A percentile compares a stretch with the other conserved stretches of the same genome.
phyloP scores from a whole-genome alignment of 2,329 filamentous ascomycete species.

The Scedosporium dehoogii region DNA sequence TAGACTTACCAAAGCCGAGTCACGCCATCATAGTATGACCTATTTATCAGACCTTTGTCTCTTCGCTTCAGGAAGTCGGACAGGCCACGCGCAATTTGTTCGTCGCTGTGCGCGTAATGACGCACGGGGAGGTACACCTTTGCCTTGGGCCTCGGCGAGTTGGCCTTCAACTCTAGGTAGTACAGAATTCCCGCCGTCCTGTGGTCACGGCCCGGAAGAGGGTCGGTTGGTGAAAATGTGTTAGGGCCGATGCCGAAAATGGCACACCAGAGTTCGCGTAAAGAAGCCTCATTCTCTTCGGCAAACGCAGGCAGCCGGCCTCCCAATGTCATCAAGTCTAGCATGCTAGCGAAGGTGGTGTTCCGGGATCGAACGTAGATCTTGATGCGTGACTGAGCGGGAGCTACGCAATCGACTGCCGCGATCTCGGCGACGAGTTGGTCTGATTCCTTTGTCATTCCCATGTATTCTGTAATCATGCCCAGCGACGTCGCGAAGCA shows the following conservation, averaged over 20 bases:
- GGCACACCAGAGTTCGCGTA: no score
- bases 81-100: slow-evolving; percentile 7
- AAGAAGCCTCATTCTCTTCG: neutral
- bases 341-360: neutral
- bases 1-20: no score
- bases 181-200: neutral
- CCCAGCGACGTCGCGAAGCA: no score
- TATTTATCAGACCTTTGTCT: no score
- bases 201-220: neutral
- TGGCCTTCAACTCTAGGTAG: neutral
- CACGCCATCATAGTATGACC: no score
- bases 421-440: neutral
- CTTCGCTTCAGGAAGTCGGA: neutral
- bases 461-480: no score
- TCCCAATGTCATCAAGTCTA: neutral
- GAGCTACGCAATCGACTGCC: neutral
- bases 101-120: slow-evolving; percentile 18
- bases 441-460: neutral
- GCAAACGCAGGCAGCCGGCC: neutral
- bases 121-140: slow-evolving; percentile 25
- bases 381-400: neutral
- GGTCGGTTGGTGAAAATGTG: no score
- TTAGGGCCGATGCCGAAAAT: no score
- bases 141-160: slow-evolving; percentile 12
- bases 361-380: neutral